These are phyloP conservation scores for Neoboletus magnificus DNA, from an alignment of 768 basidiomycete genomes.

Conservation along the genomic window DNA sequence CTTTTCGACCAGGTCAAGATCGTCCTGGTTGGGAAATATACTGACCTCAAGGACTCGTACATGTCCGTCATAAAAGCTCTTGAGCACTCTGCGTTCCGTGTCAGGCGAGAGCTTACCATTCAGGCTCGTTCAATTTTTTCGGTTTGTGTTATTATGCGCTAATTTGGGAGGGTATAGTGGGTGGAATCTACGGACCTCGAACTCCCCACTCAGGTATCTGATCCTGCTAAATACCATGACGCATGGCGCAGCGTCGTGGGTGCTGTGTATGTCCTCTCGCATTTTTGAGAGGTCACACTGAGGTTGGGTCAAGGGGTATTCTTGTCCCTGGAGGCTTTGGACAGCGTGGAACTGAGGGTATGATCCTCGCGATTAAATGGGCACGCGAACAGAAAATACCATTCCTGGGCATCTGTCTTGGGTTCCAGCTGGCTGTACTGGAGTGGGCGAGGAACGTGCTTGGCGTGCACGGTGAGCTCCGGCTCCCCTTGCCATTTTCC, in stretches of 20 bases:
- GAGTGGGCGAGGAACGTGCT: slow-evolving; percentile 91
- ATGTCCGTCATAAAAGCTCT: slow-evolving; percentile 97
- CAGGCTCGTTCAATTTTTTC: slow-evolving; percentile 51
- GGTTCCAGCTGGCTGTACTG: slow-evolving; percentile 94
- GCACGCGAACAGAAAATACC: slow-evolving; percentile 93
- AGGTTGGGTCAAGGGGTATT: slow-evolving; percentile 63
- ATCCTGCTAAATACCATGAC: slow-evolving; percentile 89
- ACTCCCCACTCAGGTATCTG: slow-evolving; percentile 67
- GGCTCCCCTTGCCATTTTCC: background rate
- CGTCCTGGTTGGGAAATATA: slow-evolving; percentile 96
- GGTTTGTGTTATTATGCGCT: background rate
- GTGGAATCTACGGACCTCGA: slow-evolving; percentile 94
- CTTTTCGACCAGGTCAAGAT: slow-evolving; percentile 86
- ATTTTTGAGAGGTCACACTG: slow-evolving; percentile 3
- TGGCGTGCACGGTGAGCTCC: slow-evolving; percentile 55
- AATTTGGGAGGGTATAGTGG: slow-evolving; percentile 55
- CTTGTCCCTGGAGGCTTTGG: slow-evolving; percentile 98
- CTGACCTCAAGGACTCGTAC: slow-evolving; percentile 94
- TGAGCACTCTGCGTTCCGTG: slow-evolving; percentile 94
- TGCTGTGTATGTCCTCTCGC: slow-evolving; percentile 58
- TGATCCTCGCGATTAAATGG: slow-evolving; percentile 98
- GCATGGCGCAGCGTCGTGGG: slow-evolving; percentile 92
- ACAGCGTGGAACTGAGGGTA: slow-evolving; percentile 88
- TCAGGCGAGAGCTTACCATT: slow-evolving; percentile 77
- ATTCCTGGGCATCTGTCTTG: slow-evolving; percentile 95